A percentile compares a stretch with the other conserved stretches of the same genome.
These are phyloP conservation scores for Tetrastigma voinierianum DNA, from an alignment of 164 flowering plant species.

Conservation along the genomic window DNA sequence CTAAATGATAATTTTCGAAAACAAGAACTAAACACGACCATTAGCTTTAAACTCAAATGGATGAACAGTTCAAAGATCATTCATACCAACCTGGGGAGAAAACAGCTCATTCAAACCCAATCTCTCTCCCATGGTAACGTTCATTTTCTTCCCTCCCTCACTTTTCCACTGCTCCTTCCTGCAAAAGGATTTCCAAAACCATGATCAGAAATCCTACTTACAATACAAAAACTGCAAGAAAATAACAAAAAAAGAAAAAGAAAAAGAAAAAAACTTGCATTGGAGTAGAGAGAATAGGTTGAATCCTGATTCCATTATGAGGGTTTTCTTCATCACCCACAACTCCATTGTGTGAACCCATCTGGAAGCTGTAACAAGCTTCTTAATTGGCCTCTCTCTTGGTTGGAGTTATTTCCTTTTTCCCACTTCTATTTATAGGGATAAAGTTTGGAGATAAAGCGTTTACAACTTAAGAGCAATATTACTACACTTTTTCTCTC, in stretches of 20 bases:
- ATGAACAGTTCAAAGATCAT: background rate
- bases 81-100: slow-evolving; percentile 30
- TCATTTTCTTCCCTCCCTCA: slow-evolving; percentile 16
- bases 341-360: slow-evolving; percentile 27
- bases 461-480: too few relatives aligned
- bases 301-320: slow-evolving; percentile 24
- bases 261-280: slow-evolving; percentile 23
- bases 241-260: background rate
- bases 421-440: too few relatives aligned
- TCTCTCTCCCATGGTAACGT: slow-evolving; percentile 18
- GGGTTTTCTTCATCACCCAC: slow-evolving; percentile 35
- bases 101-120: slow-evolving; percentile 46
- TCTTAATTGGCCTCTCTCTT: too few relatives aligned
- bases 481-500: too few relatives aligned
- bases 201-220: too few relatives aligned
- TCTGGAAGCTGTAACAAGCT: background rate
- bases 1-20: too few relatives aligned
- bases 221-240: background rate
- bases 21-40: too few relatives aligned
- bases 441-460: too few relatives aligned
- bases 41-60: too few relatives aligned
- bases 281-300: slow-evolving; percentile 36
- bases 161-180: slow-evolving; percentile 27
- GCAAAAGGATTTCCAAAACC: slow-evolving; percentile 4
- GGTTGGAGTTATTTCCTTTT: too few relatives aligned